A percentile compares a stretch with the other conserved stretches of the same genome.
These are phyloP conservation scores for Berberis thunbergii DNA, from an alignment of 164 flowering plant genomes.

Conservation along the genomic window DNA sequence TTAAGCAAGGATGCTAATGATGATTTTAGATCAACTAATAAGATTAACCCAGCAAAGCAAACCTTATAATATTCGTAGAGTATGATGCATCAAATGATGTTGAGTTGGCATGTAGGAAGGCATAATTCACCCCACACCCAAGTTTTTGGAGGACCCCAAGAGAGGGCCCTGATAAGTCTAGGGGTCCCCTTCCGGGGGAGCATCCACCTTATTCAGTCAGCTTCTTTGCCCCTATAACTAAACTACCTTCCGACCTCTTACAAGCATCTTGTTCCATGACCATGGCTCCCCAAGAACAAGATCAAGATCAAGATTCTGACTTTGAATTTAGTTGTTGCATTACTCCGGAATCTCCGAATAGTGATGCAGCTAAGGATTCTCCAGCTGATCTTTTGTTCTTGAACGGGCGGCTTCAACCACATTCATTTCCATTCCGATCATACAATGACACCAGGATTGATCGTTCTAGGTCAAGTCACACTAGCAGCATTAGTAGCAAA, in stretches of 20 bases:
- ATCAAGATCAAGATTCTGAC: conserved; percentile 8
- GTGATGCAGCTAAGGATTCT: conserved; percentile 25
- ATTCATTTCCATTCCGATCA: conserved; percentile 36
- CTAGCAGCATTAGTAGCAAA: conserved; percentile 44
- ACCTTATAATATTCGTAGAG: neutral
- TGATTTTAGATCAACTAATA: too few relatives aligned
- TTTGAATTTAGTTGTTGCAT: conserved; percentile 40
- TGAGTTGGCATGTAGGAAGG: conserved; percentile 23
- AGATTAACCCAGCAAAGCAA: neutral
- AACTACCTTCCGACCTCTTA: neutral
- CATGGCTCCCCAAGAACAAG: conserved; percentile 15
- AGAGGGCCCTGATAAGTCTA: conserved; percentile 19
- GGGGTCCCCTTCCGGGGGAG: conserved; percentile 9
- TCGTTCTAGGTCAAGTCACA: conserved; percentile 20
- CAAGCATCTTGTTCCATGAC: conserved; percentile 27
- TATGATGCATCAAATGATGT: neutral
- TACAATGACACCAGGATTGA: neutral
- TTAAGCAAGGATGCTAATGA: too few relatives aligned
- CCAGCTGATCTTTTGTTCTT: conserved; percentile 62
- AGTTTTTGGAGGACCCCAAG: conserved; percentile 5
- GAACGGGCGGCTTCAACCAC: conserved; percentile 62
- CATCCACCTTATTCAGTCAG: conserved; percentile 9
- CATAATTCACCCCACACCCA: conserved; percentile 30
- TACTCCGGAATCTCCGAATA: conserved; percentile 35
- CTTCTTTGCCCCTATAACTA: conserved; percentile 9